Conservation (phyloP, 202 grass and related monocot genomes). For the Zoysia matrella region DNA sequence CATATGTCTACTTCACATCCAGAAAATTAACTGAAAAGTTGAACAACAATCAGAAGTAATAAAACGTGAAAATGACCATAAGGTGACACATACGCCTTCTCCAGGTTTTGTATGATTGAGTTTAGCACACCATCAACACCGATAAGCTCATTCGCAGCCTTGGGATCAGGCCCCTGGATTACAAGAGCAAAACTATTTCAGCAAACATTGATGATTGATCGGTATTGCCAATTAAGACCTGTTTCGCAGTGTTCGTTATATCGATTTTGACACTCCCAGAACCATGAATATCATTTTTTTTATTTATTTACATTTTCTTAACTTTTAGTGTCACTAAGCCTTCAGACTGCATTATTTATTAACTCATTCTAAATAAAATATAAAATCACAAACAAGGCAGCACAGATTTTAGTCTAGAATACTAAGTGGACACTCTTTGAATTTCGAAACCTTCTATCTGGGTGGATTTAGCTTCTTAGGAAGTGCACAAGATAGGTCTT, state of each 20-base stretch:
- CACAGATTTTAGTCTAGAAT: neutral
- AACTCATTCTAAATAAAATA: neutral
- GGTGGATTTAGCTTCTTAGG: neutral
- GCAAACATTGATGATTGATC: slow-evolving; percentile 17
- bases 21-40: slow-evolving; percentile 14
- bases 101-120: slow-evolving; percentile 62
- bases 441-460: neutral
- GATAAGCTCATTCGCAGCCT: slow-evolving; percentile 77
- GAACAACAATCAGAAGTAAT: slow-evolving; percentile 1
- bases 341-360: neutral
- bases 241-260: neutral
- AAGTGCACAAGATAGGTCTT: neutral
- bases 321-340: neutral
- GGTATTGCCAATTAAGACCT: neutral
- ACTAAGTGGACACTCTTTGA: neutral
- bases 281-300: neutral
- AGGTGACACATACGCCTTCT: slow-evolving; percentile 73
- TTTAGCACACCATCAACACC: slow-evolving; percentile 68
- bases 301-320: neutral
- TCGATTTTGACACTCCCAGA: neutral
- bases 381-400: neutral
- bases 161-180: slow-evolving; percentile 79
- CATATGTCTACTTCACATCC: slow-evolving; percentile 9
- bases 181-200: slow-evolving; percentile 43
- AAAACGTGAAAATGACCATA: slow-evolving; percentile 26